A percentile compares a stretch with the other conserved stretches of the same genome.
These are phyloP conservation scores for Penicillium sp. DNA, from an alignment of 2,329 filamentous ascomycete species.

Conservation along the genomic window DNA sequence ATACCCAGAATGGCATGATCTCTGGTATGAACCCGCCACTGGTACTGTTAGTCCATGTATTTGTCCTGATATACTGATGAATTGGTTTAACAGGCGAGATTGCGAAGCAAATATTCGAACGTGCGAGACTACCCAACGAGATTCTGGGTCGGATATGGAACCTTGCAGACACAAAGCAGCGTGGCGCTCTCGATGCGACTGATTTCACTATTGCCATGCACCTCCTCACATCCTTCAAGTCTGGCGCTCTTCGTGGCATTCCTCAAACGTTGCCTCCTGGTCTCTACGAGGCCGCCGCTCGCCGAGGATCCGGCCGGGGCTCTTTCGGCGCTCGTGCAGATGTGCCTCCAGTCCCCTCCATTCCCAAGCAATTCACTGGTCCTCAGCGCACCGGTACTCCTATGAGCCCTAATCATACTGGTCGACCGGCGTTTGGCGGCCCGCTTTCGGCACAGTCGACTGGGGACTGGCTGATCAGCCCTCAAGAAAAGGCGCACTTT, in stretches of 20 bases:
- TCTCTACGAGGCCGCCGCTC: constrained; percentile 86
- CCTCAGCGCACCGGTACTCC: constrained; percentile 66
- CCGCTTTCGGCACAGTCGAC: constrained; percentile 61
- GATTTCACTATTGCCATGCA: constrained; percentile 99
- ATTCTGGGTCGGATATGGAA: constrained; percentile 95
- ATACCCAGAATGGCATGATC: constrained; percentile 75
- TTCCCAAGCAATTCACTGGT: constrained; percentile 79
- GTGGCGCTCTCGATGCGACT: constrained; percentile 81
- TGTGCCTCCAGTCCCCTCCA: constrained; percentile 65
- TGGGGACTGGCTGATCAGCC: constrained; percentile 80
- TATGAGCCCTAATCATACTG: constrained; percentile 44
- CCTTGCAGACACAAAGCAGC: constrained; percentile 89
- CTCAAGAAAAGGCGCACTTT: constrained; percentile 84
- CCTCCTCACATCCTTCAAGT: constrained; percentile 88
- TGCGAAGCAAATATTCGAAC: constrained; percentile 94
- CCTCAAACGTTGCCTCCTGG: constrained; percentile 81
- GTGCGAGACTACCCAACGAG: constrained; percentile 87
- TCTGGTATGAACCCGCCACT: constrained; percentile 46
- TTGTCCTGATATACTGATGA: not conserved
- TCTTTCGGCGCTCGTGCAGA: constrained; percentile 61
- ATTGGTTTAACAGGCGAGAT: constrained; percentile 63
- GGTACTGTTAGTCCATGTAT: too few species aligned
- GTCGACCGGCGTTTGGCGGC: constrained; percentile 56
- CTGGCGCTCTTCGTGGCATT: constrained; percentile 76
- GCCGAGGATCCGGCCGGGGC: constrained; percentile 61